Evolutionary conservation across 148 eudicot genomes (phyloP).

Genomic region (Chenopodium quinoa): DNA sequence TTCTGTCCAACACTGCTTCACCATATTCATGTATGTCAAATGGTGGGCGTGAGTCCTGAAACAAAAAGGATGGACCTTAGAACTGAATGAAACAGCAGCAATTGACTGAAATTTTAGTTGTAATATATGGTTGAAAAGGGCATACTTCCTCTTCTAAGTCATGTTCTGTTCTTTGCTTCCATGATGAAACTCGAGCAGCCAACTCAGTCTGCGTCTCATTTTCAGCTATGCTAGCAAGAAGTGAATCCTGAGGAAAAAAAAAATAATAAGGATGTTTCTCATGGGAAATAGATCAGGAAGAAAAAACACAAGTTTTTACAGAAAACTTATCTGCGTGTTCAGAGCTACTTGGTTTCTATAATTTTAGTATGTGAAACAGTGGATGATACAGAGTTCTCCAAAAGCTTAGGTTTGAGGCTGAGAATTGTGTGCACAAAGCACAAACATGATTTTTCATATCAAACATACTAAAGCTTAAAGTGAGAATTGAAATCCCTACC

Average conservation of each 20-base stretch:
- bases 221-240: constrained; percentile 79
- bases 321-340: neutral
- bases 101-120: neutral
- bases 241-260: constrained; percentile 56
- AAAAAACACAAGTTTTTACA: neutral
- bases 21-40: constrained; percentile 90
- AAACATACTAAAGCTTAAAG: neutral
- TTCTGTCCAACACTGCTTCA: constrained; percentile 56
- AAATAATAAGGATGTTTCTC: neutral
- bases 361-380: neutral
- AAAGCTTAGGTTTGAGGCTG: neutral
- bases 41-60: constrained; percentile 80
- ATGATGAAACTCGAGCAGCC: constrained; percentile 81
- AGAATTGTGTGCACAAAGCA: neutral
- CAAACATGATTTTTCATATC: neutral
- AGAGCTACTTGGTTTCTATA: neutral
- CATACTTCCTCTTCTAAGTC: constrained; percentile 76
- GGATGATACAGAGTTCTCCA: neutral
- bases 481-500: neutral
- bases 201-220: constrained; percentile 80
- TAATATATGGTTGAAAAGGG: neutral
- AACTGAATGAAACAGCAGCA: neutral
- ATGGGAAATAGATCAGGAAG: constrained; percentile 5
- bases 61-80: constrained; percentile 5
- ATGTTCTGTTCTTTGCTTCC: constrained; percentile 90